These are phyloP conservation scores for Boletus bicolor DNA, from an alignment of 768 basidiomycete species.

Conservation along the genomic window DNA sequence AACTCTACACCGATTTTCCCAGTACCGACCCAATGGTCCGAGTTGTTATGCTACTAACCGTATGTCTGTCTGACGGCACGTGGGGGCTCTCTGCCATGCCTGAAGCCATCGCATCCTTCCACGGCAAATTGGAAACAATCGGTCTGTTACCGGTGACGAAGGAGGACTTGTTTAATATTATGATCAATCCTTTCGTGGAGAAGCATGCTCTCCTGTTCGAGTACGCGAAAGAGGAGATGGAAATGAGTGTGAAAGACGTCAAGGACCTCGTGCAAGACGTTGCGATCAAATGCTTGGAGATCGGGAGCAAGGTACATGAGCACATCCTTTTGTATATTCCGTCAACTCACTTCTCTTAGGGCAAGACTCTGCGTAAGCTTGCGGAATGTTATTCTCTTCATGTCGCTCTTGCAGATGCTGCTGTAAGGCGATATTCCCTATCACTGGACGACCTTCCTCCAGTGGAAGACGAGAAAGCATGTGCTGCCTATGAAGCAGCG, in stretches of 20 bases:
- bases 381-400: constrained; percentile 47
- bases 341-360: constrained; percentile 38
- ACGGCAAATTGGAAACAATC: constrained; percentile 52
- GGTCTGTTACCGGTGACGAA: constrained; percentile 53
- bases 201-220: constrained; percentile 48
- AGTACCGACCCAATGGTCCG: constrained; percentile 58
- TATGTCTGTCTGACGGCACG: constrained; percentile 45
- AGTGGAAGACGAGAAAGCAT: constrained; percentile 46
- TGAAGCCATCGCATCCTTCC: constrained; percentile 33
- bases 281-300: constrained; percentile 54
- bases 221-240: constrained; percentile 45
- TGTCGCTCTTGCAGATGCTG: constrained; percentile 41
- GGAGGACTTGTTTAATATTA: constrained; percentile 58
- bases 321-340: background rate
- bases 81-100: constrained; percentile 28
- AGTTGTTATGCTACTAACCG: constrained; percentile 68
- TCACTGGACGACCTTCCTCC: constrained; percentile 54
- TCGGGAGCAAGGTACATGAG: constrained; percentile 46
- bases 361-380: constrained; percentile 62
- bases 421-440: constrained; percentile 50
- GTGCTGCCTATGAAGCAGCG: constrained; percentile 43
- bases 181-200: constrained; percentile 70
- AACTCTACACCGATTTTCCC: constrained; percentile 67
- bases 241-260: constrained; percentile 42
- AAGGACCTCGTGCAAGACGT: constrained; percentile 56